These are phyloP conservation scores for Clitopilus passeckerianus DNA, from an alignment of 768 basidiomycete genomes.

Conservation along the genomic window DNA sequence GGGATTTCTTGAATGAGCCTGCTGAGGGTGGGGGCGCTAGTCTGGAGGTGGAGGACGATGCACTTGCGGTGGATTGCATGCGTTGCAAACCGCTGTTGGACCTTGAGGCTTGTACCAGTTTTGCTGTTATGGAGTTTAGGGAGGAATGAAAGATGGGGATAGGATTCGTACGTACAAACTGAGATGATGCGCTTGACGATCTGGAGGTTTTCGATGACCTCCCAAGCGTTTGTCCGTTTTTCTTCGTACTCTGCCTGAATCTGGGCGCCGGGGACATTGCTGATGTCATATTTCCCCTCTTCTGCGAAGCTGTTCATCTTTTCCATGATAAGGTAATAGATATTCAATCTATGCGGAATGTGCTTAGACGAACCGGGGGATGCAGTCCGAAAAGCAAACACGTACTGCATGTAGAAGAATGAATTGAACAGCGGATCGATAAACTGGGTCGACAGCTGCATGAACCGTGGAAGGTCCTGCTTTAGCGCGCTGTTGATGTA, in stretches of 20 bases:
- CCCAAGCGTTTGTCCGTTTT: conserved; percentile 80
- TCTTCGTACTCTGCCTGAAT: conserved; percentile 75
- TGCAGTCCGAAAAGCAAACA: conserved; percentile 14
- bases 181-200: conserved; percentile 84
- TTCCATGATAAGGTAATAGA: conserved; percentile 92
- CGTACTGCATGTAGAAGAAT: conserved; percentile 99
- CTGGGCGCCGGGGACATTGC: conserved; percentile 59
- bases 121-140: conserved; percentile 36
- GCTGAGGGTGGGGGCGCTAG: conserved; percentile 34
- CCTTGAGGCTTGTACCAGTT: conserved; percentile 56
- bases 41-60: conserved; percentile 36
- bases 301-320: conserved; percentile 87
- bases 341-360: conserved; percentile 62
- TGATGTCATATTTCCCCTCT: conserved; percentile 68
- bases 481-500: conserved; percentile 89
- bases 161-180: conserved; percentile 82
- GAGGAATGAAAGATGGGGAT: no score
- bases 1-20: conserved; percentile 37
- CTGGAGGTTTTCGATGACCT: conserved; percentile 69
- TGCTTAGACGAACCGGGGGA: not conserved
- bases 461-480: conserved; percentile 89
- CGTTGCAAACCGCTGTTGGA: conserved; percentile 27
- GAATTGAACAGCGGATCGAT: conserved; percentile 98
- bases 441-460: conserved; percentile 81
- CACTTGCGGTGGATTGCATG: conserved; percentile 26